Conservation (phyloP, 2,329 filamentous ascomycete species). For the Ceratocystis harringtonii region DNA sequence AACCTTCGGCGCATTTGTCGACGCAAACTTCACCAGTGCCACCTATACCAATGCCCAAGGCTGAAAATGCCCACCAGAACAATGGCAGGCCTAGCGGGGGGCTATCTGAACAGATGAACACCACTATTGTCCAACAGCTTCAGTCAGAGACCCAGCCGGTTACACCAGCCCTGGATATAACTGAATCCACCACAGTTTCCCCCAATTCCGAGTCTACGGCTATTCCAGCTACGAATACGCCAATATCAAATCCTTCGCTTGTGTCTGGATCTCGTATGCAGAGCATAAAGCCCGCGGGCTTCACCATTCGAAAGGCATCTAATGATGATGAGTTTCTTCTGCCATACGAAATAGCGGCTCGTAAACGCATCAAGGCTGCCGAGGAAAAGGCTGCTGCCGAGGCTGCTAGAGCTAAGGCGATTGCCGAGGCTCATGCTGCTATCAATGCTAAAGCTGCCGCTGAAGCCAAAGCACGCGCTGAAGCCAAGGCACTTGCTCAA, state of each 20-base stretch:
- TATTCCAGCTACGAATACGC: background rate
- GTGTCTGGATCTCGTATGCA: background rate
- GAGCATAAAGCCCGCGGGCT: background rate
- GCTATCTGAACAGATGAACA: conserved; percentile 3
- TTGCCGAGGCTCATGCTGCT: background rate
- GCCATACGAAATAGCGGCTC: conserved; percentile 8
- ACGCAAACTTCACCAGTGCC: background rate
- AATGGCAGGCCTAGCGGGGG: background rate
- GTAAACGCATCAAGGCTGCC: background rate
- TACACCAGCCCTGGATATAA: background rate
- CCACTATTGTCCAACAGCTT: background rate
- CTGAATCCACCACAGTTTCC: background rate
- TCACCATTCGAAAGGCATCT: conserved; percentile 9
- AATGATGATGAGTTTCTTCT: conserved; percentile 10
- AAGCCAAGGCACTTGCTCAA: background rate
- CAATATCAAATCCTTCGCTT: background rate
- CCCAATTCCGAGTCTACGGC: background rate
- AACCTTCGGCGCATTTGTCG: background rate
- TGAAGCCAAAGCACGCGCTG: background rate
- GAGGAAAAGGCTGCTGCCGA: background rate
- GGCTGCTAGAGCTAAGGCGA: background rate
- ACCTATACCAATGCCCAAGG: background rate
- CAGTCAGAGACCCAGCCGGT: background rate
- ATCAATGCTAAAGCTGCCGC: background rate
- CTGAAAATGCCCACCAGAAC: too few species aligned